Conservation (phyloP, 257 asterid species). For the Solanum boliviense region DNA sequence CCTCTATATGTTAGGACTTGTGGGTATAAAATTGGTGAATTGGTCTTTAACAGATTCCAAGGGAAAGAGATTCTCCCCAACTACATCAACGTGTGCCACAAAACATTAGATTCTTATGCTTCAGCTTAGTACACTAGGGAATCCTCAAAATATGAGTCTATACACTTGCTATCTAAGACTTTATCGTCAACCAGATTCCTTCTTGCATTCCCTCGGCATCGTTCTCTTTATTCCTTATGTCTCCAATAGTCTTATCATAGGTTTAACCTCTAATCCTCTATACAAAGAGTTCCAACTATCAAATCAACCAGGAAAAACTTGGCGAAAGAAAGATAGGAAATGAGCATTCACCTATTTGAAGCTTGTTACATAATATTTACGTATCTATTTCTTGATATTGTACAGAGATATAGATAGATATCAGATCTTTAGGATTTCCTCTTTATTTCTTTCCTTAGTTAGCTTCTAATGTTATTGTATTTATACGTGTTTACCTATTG, state of each 20-base stretch:
- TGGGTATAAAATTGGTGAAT: neutral
- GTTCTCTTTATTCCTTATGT: neutral
- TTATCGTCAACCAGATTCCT: neutral
- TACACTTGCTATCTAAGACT: neutral
- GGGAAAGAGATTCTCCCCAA: neutral
- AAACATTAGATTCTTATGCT: neutral
- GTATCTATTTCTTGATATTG: neutral
- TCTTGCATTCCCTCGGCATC: neutral
- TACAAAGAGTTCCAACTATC: neutral
- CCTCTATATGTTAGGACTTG: neutral
- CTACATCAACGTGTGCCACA: neutral
- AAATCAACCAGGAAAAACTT: neutral
- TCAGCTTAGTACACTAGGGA: neutral
- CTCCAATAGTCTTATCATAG: neutral
- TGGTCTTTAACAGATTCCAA: neutral
- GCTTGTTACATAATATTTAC: neutral
- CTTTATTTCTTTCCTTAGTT: neutral
- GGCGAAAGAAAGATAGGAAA: neutral
- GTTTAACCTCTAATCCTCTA: neutral
- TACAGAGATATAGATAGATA: neutral
- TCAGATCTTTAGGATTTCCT: neutral
- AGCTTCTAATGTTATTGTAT: neutral
- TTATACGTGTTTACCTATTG: neutral
- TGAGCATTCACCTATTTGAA: neutral
- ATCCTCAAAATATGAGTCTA: neutral